phyloP scores from a whole-genome alignment of 768 basidiomycete genomes.

The Rhodotorula paludigena region DNA sequence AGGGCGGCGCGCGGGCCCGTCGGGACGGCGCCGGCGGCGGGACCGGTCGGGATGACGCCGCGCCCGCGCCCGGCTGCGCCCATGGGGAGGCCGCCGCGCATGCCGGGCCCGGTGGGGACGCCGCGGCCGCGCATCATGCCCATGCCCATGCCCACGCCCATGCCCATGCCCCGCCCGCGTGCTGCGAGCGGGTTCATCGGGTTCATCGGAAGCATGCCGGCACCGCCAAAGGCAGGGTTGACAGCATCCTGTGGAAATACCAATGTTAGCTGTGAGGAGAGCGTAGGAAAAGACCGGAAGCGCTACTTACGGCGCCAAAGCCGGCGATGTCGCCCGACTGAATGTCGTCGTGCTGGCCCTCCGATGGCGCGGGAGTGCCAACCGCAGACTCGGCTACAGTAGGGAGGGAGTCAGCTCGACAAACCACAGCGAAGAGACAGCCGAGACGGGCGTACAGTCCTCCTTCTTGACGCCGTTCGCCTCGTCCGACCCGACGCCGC shows the following conservation, averaged over 20 bases:
- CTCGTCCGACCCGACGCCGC: not conserved
- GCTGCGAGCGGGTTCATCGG: conserved; percentile 6
- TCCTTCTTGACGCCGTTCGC: not conserved
- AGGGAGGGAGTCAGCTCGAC: conserved; percentile 54
- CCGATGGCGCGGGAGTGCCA: not conserved
- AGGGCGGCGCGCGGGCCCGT: conserved; percentile 23
- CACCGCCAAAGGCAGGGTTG: conserved; percentile 7
- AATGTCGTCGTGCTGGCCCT: conserved; percentile 6
- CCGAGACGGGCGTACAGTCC: conserved; percentile 54
- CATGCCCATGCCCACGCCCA: no score
- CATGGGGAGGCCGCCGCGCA: not conserved
- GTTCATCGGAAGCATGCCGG: not conserved
- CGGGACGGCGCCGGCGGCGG: conserved; percentile 1
- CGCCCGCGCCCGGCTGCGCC: conserved; percentile 14
- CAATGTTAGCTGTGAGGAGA: not conserved
- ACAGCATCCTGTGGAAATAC: not conserved
- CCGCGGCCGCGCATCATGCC: not conserved
- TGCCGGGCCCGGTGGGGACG: not conserved
- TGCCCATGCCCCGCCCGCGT: conserved; percentile 6
- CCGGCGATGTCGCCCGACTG: conserved; percentile 31
- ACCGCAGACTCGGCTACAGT: conserved; percentile 72
- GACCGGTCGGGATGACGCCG: not conserved
- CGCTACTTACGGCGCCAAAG: conserved; percentile 11
- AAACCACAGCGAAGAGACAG: conserved; percentile 53
- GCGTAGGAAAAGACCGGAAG: not conserved